Conservation (phyloP, 2,329 filamentous ascomycete species). For the Leptographium wingfieldii region DNA sequence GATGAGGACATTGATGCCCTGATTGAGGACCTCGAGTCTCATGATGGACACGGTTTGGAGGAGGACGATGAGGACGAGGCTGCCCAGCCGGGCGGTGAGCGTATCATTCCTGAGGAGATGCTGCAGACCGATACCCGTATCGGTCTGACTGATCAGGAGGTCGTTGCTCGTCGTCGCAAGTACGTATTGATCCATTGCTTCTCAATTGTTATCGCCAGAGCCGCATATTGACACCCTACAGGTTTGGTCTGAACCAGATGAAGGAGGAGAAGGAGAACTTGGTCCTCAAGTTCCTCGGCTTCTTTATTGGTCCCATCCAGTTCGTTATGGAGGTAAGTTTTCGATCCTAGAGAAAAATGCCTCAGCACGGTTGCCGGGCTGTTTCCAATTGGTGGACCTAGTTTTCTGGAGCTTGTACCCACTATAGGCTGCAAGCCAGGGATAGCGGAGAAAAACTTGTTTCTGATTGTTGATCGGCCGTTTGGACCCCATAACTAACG, state of each 20-base stretch:
- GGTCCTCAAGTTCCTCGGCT: constrained; percentile 68
- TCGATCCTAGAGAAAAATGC: not conserved
- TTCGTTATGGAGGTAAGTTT: constrained; percentile 78
- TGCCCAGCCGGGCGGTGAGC: constrained; percentile 34
- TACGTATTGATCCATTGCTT: constrained; percentile 18
- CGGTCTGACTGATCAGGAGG: constrained; percentile 60
- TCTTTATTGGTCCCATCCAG: constrained; percentile 82
- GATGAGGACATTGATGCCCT: constrained; percentile 77
- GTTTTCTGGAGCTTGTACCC: not conserved
- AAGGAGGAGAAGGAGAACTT: constrained; percentile 78
- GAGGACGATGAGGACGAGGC: constrained; percentile 48
- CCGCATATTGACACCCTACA: not conserved
- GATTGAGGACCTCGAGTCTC: constrained; percentile 76
- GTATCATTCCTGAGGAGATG: constrained; percentile 50
- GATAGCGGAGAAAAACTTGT: not conserved
- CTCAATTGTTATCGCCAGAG: not conserved
- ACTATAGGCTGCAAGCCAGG: not conserved
- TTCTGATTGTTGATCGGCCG: not conserved
- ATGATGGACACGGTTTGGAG: constrained; percentile 56
- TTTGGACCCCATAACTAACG: not conserved
- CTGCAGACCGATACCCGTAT: constrained; percentile 62
- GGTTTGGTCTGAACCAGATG: constrained; percentile 71
- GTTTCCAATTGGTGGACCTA: not conserved
- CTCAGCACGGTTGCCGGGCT: not conserved
- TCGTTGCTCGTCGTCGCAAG: constrained; percentile 49